Evolutionary conservation across 345 rosid species (phyloP).

Genomic region (Moricandia moricandioides): DNA sequence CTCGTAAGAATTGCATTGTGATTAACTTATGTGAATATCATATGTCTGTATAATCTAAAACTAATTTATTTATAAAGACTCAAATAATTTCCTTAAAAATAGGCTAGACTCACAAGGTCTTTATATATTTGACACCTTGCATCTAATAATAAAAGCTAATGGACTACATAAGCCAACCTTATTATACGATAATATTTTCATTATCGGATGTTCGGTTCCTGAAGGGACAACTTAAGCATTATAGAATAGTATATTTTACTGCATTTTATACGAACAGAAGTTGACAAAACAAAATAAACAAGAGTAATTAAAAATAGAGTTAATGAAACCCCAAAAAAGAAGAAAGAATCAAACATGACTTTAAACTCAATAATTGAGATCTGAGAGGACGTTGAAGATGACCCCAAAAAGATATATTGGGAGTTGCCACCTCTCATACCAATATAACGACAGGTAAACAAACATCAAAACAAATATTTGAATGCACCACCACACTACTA

Average conservation of each 20-base stretch:
- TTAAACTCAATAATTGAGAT: slow-evolving; percentile 38
- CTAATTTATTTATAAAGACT: neutral
- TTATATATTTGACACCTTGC: neutral
- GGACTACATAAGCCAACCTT: neutral
- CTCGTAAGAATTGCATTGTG: slow-evolving; percentile 6
- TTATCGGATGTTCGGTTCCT: slow-evolving; percentile 12
- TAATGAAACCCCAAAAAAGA: slow-evolving; percentile 1
- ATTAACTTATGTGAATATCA: neutral
- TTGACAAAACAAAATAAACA: slow-evolving; percentile 19
- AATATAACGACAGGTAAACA: slow-evolving; percentile 33
- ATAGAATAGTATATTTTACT: neutral
- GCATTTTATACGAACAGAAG: slow-evolving; percentile 3
- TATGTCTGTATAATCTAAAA: neutral
- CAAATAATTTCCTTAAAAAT: neutral
- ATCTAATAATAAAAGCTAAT: neutral
- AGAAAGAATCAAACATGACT: slow-evolving; percentile 37
- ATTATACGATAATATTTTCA: neutral
- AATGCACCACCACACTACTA: neutral
- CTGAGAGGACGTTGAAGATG: slow-evolving; percentile 35
- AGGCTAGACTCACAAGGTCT: neutral
- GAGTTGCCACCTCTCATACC: slow-evolving; percentile 38
- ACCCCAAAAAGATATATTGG: slow-evolving; percentile 38
- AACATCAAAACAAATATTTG: slow-evolving; percentile 13
- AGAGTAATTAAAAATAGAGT: neutral
- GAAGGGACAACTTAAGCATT: slow-evolving; percentile 17